Evolutionary conservation across 2,329 filamentous ascomycete genomes (phyloP).

Genomic region (Eurotiales sp.): DNA sequence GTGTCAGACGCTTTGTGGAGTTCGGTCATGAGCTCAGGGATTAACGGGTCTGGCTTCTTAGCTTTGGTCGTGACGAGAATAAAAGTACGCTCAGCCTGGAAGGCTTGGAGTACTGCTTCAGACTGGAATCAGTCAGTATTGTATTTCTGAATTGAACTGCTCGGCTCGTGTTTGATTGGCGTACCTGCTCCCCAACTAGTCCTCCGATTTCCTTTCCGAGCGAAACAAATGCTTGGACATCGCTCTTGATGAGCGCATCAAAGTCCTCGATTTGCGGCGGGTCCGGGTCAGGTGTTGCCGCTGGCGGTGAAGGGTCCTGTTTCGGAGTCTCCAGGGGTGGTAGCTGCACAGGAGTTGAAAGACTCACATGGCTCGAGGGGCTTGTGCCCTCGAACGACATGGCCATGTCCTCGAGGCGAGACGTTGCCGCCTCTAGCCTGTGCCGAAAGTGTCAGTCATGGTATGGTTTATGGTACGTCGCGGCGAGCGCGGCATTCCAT

Average conservation of each 20-base stretch:
- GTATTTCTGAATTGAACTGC: slow-evolving; percentile 19
- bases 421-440: slow-evolving; percentile 96
- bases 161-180: no score
- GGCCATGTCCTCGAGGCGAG: slow-evolving; percentile 92
- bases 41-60: slow-evolving; percentile 79
- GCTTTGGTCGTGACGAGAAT: slow-evolving; percentile 84
- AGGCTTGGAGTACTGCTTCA: slow-evolving; percentile 60
- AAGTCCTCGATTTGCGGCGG: slow-evolving; percentile 84
- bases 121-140: slow-evolving; percentile 35
- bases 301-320: slow-evolving; percentile 40
- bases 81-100: slow-evolving; percentile 82
- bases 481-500: slow-evolving; percentile 18
- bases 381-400: slow-evolving; percentile 57
- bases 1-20: slow-evolving; percentile 77
- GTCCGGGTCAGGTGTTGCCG: slow-evolving; percentile 56
- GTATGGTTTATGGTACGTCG: not conserved
- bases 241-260: slow-evolving; percentile 68
- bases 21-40: slow-evolving; percentile 74
- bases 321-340: slow-evolving; percentile 25
- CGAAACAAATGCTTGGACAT: slow-evolving; percentile 74
- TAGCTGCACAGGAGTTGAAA: slow-evolving; percentile 22
- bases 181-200: slow-evolving; percentile 76
- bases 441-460: slow-evolving; percentile 11
- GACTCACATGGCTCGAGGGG: slow-evolving; percentile 35
- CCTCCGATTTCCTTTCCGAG: slow-evolving; percentile 75